Evolutionary conservation across 495 filamentous ascomycete genomes (phyloP).

Genomic region (Tuber microsphaerosporum): DNA sequence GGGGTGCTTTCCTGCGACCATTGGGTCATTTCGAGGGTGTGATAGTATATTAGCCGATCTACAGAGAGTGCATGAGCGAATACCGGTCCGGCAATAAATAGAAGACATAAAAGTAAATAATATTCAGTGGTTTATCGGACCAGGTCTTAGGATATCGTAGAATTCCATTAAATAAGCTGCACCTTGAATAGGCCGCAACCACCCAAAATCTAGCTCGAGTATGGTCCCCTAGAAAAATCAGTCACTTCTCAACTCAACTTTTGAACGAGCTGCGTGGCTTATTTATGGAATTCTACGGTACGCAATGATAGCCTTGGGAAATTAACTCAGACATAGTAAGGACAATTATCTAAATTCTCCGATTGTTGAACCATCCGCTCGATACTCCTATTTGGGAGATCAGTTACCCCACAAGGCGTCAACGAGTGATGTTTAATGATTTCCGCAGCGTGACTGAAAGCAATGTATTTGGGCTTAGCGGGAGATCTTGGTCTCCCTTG

Average conservation of each 20-base stretch:
- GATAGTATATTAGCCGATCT: not conserved
- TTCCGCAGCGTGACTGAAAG: too few species aligned
- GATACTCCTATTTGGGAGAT: not conserved
- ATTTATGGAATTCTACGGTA: not conserved
- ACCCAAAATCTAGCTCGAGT: too few species aligned
- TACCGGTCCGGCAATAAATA: not conserved
- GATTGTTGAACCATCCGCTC: not conserved
- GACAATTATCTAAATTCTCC: not conserved
- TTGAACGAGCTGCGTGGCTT: too few species aligned
- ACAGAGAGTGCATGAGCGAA: not conserved
- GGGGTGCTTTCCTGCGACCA: not conserved
- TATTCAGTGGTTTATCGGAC: not conserved
- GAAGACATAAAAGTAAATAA: not conserved
- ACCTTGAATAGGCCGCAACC: too few species aligned
- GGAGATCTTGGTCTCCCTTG: too few species aligned
- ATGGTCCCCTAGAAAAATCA: too few species aligned
- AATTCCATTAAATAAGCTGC: too few species aligned
- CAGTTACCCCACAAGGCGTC: not conserved
- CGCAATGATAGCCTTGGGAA: not conserved
- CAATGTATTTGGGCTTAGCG: too few species aligned
- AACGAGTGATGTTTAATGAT: too few species aligned
- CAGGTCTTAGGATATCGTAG: not conserved
- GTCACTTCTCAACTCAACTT: too few species aligned
- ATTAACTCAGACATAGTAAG: not conserved
- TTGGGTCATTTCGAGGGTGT: not conserved